Percentiles rank a stretch among this genome's conserved stretches.
These are phyloP conservation scores for Orbilia brochopaga DNA, from an alignment of 2,329 filamentous ascomycete genomes.

Conservation along the genomic window DNA sequence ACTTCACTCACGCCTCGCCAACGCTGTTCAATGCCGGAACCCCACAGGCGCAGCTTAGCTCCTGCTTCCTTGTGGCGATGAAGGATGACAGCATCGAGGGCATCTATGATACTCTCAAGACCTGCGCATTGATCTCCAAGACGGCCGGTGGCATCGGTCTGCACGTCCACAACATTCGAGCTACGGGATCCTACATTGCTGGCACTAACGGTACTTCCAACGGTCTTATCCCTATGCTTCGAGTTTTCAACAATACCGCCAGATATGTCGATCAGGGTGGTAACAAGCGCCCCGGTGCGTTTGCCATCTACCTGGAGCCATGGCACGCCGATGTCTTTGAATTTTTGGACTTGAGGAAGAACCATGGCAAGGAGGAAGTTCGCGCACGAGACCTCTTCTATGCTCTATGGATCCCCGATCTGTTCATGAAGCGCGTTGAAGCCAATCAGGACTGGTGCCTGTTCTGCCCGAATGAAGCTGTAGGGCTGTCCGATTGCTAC, in stretches of 20 bases:
- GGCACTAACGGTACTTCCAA: slow-evolving; percentile 99
- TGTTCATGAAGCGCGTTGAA: slow-evolving; percentile 99
- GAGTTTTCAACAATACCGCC: slow-evolving; percentile 99
- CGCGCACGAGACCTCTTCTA: slow-evolving; percentile 97
- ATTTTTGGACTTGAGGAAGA: slow-evolving; percentile 97
- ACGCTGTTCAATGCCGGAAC: slow-evolving; percentile 98
- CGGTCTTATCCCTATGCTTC: slow-evolving; percentile 95
- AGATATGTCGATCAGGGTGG: slow-evolving; percentile 98
- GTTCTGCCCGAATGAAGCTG: slow-evolving; percentile 97
- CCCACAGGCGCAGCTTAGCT: slow-evolving; percentile 90
- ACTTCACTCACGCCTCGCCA: slow-evolving; percentile 96
- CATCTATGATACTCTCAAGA: slow-evolving; percentile 99
- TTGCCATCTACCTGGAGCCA: slow-evolving; percentile 97
- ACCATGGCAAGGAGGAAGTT: slow-evolving; percentile 98
- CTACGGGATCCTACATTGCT: slow-evolving; percentile 96
- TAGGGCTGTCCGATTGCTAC: slow-evolving; percentile 93
- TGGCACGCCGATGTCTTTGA: slow-evolving; percentile 98
- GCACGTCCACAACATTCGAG: slow-evolving; percentile 94
- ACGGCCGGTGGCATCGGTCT: slow-evolving; percentile 97
- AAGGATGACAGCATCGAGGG: slow-evolving; percentile 99
- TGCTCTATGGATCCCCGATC: slow-evolving; percentile 95
- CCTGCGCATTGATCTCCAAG: slow-evolving; percentile 99
- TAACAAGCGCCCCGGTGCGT: slow-evolving; percentile 98
- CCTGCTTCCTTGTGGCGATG: slow-evolving; percentile 99
- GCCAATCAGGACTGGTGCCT: slow-evolving; percentile 96